Conservation (phyloP, 768 basidiomycete species). For the Cyclocybe cylindracea region DNA sequence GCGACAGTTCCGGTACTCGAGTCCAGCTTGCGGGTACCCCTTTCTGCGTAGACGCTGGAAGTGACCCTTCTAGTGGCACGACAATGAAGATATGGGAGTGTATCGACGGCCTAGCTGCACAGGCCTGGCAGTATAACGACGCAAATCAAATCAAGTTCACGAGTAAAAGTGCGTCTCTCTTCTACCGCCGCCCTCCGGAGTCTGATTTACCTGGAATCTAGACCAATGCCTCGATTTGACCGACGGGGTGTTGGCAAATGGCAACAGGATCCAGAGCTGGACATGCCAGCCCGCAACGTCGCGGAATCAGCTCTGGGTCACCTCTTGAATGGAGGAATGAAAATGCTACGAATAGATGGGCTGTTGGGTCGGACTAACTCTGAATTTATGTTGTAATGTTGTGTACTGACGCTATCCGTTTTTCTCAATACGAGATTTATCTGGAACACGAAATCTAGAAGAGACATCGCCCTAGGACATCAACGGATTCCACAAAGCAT, state of each 20-base stretch:
- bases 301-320: too few species aligned
- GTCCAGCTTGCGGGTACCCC: slow-evolving; percentile 18
- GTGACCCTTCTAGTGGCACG: slow-evolving; percentile 19
- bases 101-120: slow-evolving; percentile 14
- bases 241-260: slow-evolving; percentile 16
- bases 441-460: too few species aligned
- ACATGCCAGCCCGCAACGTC: slow-evolving; percentile 4
- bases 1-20: slow-evolving; percentile 9
- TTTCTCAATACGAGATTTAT: too few species aligned
- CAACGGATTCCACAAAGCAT: too few species aligned
- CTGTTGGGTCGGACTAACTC: too few species aligned
- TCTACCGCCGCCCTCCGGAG: too few species aligned
- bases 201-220: neutral
- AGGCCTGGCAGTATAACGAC: slow-evolving; percentile 19
- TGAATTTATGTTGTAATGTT: too few species aligned
- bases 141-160: slow-evolving; percentile 16
- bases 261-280: slow-evolving; percentile 24
- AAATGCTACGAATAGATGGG: too few species aligned
- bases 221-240: slow-evolving; percentile 24
- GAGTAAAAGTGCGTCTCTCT: neutral
- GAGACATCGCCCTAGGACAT: too few species aligned
- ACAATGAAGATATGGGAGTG: slow-evolving; percentile 21
- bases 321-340: too few species aligned
- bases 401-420: too few species aligned
- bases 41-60: slow-evolving; percentile 28